phyloP scores from a whole-genome alignment of 2,329 filamentous ascomycete species.

The Ceratocystis papillata region DNA sequence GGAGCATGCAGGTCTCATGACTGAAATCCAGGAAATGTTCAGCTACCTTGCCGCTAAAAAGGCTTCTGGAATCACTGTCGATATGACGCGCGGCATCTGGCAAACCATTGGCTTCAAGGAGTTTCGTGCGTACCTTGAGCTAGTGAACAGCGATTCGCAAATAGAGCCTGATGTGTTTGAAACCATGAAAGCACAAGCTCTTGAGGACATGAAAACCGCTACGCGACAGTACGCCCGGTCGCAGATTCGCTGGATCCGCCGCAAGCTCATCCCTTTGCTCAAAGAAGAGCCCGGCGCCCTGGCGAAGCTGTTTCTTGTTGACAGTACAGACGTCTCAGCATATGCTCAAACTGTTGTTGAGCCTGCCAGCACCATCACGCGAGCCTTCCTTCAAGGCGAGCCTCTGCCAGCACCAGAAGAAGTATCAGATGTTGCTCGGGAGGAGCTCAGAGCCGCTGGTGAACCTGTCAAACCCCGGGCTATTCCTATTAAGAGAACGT shows the following conservation, averaged over 20 bases:
- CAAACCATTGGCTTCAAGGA: conserved; percentile 95
- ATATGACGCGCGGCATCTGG: conserved; percentile 80
- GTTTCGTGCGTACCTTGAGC: conserved; percentile 59
- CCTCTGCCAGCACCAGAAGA: conserved; percentile 42
- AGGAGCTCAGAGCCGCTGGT: conserved; percentile 38
- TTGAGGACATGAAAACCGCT: conserved; percentile 69
- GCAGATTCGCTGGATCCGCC: conserved; percentile 77
- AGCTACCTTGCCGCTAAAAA: conserved; percentile 31
- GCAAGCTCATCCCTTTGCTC: conserved; percentile 65
- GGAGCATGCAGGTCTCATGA: conserved; percentile 47
- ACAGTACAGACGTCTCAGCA: conserved; percentile 57
- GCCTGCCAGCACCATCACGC: conserved; percentile 52
- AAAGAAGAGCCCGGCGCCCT: conserved; percentile 42
- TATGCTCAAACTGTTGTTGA: conserved; percentile 56
- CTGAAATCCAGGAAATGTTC: conserved; percentile 41
- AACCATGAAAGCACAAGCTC: conserved; percentile 45
- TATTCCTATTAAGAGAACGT: conserved; percentile 48
- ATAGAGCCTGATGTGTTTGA: conserved; percentile 35
- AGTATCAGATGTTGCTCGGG: conserved; percentile 40
- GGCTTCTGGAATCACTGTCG: conserved; percentile 44
- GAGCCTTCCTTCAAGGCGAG: conserved; percentile 50
- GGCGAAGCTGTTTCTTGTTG: conserved; percentile 61
- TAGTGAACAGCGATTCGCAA: conserved; percentile 31
- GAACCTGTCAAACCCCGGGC: conserved; percentile 41
- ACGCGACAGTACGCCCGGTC: conserved; percentile 80